These are phyloP conservation scores for Fusarium luffae DNA, from an alignment of 2,329 filamentous ascomycete genomes.

Conservation along the genomic window DNA sequence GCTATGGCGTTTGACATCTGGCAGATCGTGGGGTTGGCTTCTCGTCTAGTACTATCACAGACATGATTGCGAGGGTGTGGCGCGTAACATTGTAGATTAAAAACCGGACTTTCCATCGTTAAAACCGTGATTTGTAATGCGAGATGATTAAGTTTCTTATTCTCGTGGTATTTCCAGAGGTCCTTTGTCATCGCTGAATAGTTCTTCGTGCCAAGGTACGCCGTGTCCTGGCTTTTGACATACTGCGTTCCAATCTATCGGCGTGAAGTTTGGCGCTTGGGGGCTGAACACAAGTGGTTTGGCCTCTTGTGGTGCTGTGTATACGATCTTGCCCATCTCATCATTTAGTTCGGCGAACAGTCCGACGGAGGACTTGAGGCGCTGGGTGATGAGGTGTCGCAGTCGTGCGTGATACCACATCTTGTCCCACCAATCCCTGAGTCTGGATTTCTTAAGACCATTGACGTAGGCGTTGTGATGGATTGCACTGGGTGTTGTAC, in stretches of 20 bases:
- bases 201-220: constrained; percentile 48
- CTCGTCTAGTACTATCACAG: not conserved
- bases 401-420: constrained; percentile 52
- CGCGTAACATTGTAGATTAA: not conserved
- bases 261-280: constrained; percentile 31
- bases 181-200: constrained; percentile 51
- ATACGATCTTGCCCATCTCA: constrained; percentile 29
- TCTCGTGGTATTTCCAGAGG: constrained; percentile 35
- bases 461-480: constrained; percentile 53
- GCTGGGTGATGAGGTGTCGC: constrained; percentile 46
- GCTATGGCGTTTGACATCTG: constrained; percentile 12
- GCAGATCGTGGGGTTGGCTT: not conserved
- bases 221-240: constrained; percentile 47
- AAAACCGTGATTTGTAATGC: constrained; percentile 4
- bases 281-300: constrained; percentile 43
- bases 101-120: not conserved
- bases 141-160: not conserved
- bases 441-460: constrained; percentile 47
- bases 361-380: constrained; percentile 28
- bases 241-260: constrained; percentile 49
- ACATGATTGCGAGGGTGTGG: not conserved
- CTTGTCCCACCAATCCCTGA: constrained; percentile 51
- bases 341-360: constrained; percentile 31
- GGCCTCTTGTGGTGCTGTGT: constrained; percentile 40
- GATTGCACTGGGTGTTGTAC: constrained; percentile 51